These are phyloP conservation scores for Kwoniella dendrophila DNA, from an alignment of 768 basidiomycete genomes.

Conservation along the genomic window DNA sequence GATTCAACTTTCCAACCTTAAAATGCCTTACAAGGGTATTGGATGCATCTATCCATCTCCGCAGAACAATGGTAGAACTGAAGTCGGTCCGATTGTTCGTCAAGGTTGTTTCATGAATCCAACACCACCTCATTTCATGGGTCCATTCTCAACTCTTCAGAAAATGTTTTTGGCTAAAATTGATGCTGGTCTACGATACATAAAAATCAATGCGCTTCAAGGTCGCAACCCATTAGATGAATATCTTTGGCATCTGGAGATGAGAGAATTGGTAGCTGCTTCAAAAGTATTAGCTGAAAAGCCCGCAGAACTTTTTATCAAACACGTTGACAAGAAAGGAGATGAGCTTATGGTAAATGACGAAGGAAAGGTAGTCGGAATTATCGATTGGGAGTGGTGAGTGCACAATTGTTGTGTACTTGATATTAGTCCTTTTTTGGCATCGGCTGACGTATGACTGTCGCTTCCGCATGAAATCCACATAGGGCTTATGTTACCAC, in stretches of 20 bases:
- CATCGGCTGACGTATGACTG: neutral
- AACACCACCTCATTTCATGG: conserved; percentile 20
- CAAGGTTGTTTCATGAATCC: neutral
- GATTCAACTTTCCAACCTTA: conserved; percentile 3
- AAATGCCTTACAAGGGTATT: neutral
- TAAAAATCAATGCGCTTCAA: neutral
- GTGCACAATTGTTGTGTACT: neutral
- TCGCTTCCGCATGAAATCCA: neutral
- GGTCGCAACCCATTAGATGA: conserved; percentile 1
- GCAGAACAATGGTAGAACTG: neutral
- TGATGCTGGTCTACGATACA: conserved; percentile 7
- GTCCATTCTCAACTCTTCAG: conserved; percentile 17
- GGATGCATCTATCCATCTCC: conserved; percentile 7
- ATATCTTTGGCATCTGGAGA: conserved; percentile 17
- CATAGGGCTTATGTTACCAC: conserved; percentile 21
- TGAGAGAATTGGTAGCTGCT: conserved; percentile 6
- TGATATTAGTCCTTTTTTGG: neutral
- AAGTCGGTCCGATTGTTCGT: conserved; percentile 12
- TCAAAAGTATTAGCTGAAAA: conserved; percentile 1
- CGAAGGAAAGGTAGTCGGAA: conserved; percentile 43
- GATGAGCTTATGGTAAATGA: conserved; percentile 50
- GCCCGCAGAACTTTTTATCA: conserved; percentile 25
- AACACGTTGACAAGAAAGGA: conserved; percentile 38
- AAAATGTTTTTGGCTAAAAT: conserved; percentile 20
- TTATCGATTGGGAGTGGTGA: conserved; percentile 54